Conservation (phyloP, 2,329 filamentous ascomycete genomes). For the Aotearoamyces nothofagi region DNA sequence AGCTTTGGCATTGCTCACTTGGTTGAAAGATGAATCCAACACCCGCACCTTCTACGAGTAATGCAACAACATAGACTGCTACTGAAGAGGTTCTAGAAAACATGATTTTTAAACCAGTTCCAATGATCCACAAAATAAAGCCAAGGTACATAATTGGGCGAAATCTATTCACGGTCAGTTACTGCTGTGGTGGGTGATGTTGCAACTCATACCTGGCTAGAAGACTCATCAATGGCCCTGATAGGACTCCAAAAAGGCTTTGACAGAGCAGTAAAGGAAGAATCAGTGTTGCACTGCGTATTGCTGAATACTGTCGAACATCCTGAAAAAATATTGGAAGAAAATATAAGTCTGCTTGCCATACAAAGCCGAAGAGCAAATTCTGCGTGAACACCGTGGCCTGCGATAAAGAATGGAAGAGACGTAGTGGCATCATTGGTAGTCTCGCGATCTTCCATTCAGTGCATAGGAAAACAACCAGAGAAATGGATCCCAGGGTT, state of each 20-base stretch:
- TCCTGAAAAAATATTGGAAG: slow-evolving; percentile 48
- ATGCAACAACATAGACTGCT: slow-evolving; percentile 32
- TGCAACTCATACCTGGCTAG: too few relatives aligned
- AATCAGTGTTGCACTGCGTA: slow-evolving; percentile 33
- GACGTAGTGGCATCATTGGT: slow-evolving; percentile 11
- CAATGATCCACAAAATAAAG: slow-evolving; percentile 26
- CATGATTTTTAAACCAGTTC: slow-evolving; percentile 33
- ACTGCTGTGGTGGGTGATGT: too few relatives aligned
- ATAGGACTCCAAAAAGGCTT: slow-evolving; percentile 27
- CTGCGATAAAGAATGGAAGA: neutral
- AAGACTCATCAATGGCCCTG: slow-evolving; percentile 42
- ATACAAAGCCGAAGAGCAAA: slow-evolving; percentile 43
- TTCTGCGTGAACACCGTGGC: slow-evolving; percentile 26
- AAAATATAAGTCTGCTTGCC: slow-evolving; percentile 42
- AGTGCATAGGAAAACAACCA: slow-evolving; percentile 4
- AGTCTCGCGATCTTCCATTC: slow-evolving; percentile 10
- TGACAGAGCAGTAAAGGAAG: slow-evolving; percentile 33
- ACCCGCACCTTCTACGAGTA: slow-evolving; percentile 34
- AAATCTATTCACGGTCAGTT: slow-evolving; percentile 41
- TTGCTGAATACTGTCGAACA: slow-evolving; percentile 20
- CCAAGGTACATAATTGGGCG: slow-evolving; percentile 37
- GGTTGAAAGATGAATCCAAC: slow-evolving; percentile 33
- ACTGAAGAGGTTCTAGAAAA: slow-evolving; percentile 28
- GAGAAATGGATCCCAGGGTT: slow-evolving; percentile 33
- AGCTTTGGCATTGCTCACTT: too few relatives aligned